These are phyloP conservation scores for Leptographium flavum DNA, from an alignment of 2,329 filamentous ascomycete genomes.

Conservation along the genomic window DNA sequence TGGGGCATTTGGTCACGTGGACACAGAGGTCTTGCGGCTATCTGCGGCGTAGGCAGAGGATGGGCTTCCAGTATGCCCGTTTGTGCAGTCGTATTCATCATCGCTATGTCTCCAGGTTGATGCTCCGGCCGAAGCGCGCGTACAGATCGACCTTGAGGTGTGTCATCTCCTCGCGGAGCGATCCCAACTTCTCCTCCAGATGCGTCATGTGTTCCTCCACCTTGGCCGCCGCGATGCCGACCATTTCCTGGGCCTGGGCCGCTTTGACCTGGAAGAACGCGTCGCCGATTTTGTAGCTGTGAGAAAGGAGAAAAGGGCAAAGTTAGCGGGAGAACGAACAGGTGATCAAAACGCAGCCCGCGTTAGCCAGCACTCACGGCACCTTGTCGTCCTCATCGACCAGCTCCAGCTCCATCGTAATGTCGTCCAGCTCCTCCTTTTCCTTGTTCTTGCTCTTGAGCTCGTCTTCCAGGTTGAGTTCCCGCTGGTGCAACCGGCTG, in stretches of 20 bases:
- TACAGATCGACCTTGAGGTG: constrained; percentile 86
- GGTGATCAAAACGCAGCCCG: too few species aligned
- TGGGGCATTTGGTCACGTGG: too few species aligned
- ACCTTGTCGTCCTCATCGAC: constrained; percentile 69
- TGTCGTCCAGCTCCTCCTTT: constrained; percentile 93
- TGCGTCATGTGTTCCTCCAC: constrained; percentile 63
- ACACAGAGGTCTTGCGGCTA: too few species aligned
- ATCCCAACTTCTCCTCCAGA: constrained; percentile 63
- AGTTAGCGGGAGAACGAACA: background rate
- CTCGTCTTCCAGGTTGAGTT: constrained; percentile 65
- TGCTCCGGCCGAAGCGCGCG: constrained; percentile 87
- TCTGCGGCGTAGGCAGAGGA: too few species aligned
- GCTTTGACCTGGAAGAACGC: constrained; percentile 82
- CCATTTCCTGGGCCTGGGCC: constrained; percentile 73
- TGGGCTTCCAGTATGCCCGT: too few species aligned
- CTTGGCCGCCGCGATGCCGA: constrained; percentile 53
- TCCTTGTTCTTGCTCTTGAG: constrained; percentile 84
- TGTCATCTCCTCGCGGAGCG: constrained; percentile 73
- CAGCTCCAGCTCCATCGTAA: constrained; percentile 73
- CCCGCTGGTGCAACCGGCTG: constrained; percentile 81
- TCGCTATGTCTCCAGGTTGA: constrained; percentile 85
- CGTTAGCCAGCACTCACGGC: constrained; percentile 50
- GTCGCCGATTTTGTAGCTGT: constrained; percentile 91
- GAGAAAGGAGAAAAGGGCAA: background rate
- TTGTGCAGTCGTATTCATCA: too few species aligned